Conservation (phyloP, 108 stramenopile genomes). For the Stephanodiscus triporus region DNA sequence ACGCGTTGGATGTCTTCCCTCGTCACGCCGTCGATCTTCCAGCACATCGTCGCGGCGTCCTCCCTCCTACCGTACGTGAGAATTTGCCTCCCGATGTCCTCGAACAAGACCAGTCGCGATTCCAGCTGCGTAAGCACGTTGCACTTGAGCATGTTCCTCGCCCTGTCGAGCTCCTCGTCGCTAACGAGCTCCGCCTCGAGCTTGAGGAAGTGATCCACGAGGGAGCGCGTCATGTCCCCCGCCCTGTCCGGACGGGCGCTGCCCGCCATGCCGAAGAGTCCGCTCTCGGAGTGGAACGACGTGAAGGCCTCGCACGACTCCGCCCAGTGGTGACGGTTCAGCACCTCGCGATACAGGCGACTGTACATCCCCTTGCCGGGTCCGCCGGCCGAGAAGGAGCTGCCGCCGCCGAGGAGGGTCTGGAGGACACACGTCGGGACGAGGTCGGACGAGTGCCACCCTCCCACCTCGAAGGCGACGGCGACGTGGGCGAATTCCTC, state of each 20-base stretch:
- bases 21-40: constrained; percentile 92
- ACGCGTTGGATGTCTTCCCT: constrained; percentile 85
- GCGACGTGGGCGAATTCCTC: constrained; percentile 90
- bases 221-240: constrained; percentile 70
- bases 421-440: constrained; percentile 96
- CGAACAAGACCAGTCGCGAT: constrained; percentile 91
- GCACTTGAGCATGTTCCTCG: constrained; percentile 97
- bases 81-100: constrained; percentile 97
- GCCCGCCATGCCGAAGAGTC: constrained; percentile 93
- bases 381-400: constrained; percentile 98
- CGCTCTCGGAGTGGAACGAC: constrained; percentile 85
- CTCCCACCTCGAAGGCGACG: constrained; percentile 92
- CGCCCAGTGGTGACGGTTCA: constrained; percentile 92
- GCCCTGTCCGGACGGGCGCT: constrained; percentile 58
- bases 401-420: constrained; percentile 95
- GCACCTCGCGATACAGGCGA: constrained; percentile 94
- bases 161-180: constrained; percentile 89
- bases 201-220: constrained; percentile 79
- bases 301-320: constrained; percentile 95
- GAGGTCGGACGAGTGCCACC: constrained; percentile 92
- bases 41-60: constrained; percentile 79
- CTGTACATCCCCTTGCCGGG: constrained; percentile 99
- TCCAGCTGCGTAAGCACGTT: constrained; percentile 97
- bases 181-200: constrained; percentile 73
- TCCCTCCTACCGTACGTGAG: constrained; percentile 92